Evolutionary conservation across 2,329 filamentous ascomycete genomes (phyloP).

Genomic region (Diaporthe aspalathi): DNA sequence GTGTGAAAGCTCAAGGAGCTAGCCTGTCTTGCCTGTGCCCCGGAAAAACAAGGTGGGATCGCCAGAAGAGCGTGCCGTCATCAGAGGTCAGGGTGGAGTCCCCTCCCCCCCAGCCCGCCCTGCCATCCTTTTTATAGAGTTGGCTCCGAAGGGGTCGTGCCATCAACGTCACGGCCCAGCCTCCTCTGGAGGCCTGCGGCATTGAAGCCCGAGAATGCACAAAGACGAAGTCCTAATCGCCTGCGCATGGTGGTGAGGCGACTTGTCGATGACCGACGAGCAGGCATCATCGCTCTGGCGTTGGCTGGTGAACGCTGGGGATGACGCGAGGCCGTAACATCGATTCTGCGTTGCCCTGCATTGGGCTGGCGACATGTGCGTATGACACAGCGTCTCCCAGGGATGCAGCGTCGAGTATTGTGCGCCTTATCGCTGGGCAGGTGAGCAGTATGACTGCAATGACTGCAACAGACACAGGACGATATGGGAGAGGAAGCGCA

Average conservation of each 20-base stretch:
- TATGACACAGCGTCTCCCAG: background rate
- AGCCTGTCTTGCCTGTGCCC: conserved; percentile 32
- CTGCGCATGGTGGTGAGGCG: conserved; percentile 6
- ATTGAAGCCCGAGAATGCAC: conserved; percentile 29
- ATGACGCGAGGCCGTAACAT: conserved; percentile 17
- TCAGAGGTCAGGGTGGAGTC: conserved; percentile 21
- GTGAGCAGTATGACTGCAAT: conserved; percentile 25
- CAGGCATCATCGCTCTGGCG: conserved; percentile 24
- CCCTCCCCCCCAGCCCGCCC: conserved; percentile 4
- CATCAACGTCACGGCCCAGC: conserved; percentile 35
- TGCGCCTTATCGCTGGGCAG: conserved; percentile 18
- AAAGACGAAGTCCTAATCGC: conserved; percentile 9
- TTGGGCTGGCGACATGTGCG: conserved; percentile 25
- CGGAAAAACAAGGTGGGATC: conserved; percentile 39
- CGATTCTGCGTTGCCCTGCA: conserved; percentile 8
- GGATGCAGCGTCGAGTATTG: conserved; percentile 14
- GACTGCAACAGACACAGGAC: background rate
- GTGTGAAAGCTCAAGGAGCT: conserved; percentile 18
- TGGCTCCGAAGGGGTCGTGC: background rate
- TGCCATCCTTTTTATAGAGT: conserved; percentile 36
- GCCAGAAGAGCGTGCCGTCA: conserved; percentile 33
- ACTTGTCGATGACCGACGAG: conserved; percentile 10
- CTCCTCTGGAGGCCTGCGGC: conserved; percentile 19
- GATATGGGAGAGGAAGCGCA: conserved; percentile 19
- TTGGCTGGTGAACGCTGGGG: conserved; percentile 18